Conservation (phyloP, 2,329 filamentous ascomycete genomes). For the Botryotinia narcissicola region DNA sequence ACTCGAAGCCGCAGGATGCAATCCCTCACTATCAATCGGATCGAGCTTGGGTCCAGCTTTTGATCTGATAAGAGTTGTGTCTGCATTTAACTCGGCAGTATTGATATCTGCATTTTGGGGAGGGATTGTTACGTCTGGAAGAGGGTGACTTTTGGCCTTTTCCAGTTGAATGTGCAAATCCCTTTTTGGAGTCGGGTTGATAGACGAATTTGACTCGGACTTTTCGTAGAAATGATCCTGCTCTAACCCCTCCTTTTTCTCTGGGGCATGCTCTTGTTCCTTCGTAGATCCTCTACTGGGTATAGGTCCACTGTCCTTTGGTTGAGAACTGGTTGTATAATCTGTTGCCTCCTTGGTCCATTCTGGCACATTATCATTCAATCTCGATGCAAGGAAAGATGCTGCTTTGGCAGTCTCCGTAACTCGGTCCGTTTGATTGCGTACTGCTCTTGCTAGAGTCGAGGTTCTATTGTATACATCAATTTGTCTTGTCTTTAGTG, state of each 20-base stretch:
- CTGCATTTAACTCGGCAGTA: conserved; percentile 35
- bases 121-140: conserved; percentile 52
- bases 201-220: conserved; percentile 43
- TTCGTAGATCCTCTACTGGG: conserved; percentile 37
- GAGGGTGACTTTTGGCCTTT: conserved; percentile 43
- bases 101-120: conserved; percentile 35
- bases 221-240: conserved; percentile 52
- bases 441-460: conserved; percentile 60
- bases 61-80: conserved; percentile 38
- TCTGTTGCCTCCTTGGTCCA: conserved; percentile 32
- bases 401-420: conserved; percentile 61
- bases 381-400: conserved; percentile 54
- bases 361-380: conserved; percentile 48
- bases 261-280: conserved; percentile 25
- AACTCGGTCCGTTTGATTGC: conserved; percentile 58
- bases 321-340: conserved; percentile 20
- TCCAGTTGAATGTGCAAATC: conserved; percentile 48
- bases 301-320: conserved; percentile 28
- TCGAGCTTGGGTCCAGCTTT: conserved; percentile 40
- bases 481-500: conserved; percentile 56
- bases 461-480: conserved; percentile 64
- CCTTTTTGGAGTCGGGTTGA: conserved; percentile 40
- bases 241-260: conserved; percentile 41
- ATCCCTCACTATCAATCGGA: conserved; percentile 34
- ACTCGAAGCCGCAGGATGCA: conserved; percentile 41